These are phyloP conservation scores for Vitis cinerea DNA, from an alignment of 164 flowering plant genomes.

Conservation along the genomic window DNA sequence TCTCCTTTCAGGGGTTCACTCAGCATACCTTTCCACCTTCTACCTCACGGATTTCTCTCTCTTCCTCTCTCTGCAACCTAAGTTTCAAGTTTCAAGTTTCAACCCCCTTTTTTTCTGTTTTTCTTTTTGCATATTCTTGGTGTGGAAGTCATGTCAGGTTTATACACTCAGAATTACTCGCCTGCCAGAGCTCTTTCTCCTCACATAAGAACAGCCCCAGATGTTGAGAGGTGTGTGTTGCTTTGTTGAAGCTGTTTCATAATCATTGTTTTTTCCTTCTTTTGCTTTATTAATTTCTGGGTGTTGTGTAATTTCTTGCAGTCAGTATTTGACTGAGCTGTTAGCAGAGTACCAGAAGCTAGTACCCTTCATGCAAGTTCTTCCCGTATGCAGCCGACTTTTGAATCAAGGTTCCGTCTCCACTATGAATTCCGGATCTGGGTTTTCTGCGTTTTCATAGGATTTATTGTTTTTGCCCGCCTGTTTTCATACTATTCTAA, in stretches of 20 bases:
- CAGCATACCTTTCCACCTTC: neutral
- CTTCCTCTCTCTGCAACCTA: neutral
- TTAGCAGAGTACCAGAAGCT: constrained; percentile 6
- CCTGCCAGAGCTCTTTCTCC: constrained; percentile 4
- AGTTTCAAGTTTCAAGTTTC: too few species aligned
- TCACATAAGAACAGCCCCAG: neutral
- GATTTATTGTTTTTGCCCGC: neutral
- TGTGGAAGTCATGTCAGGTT: neutral
- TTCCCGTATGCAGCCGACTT: constrained; percentile 8
- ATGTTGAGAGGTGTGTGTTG: neutral
- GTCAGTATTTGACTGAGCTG: constrained; percentile 7
- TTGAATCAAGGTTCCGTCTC: constrained; percentile 1
- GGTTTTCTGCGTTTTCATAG: neutral
- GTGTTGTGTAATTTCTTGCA: neutral
- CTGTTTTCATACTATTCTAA: neutral
- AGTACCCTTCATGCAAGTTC: constrained; percentile 3
- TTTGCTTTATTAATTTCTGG: neutral
- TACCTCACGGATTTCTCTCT: neutral
- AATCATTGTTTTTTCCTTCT: neutral
- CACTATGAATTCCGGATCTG: neutral
- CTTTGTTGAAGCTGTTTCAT: neutral
- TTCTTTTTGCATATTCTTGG: neutral
- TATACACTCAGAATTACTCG: constrained; percentile 7
- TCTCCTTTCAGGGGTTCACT: neutral
- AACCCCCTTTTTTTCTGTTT: neutral